Conservation (phyloP, 441 rosid species). For the Lepidium campestre region DNA sequence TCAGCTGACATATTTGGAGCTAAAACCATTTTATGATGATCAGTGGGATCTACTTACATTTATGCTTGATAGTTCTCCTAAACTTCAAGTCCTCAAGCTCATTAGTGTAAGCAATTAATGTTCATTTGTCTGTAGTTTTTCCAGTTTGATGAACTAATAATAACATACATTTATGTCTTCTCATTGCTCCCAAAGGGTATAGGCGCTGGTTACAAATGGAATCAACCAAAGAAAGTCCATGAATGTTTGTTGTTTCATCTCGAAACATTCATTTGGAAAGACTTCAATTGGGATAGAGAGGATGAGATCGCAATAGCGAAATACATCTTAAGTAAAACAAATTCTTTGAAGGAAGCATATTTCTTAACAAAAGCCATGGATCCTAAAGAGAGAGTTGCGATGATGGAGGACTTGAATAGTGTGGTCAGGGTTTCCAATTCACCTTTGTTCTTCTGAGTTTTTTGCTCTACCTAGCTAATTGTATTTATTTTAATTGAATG, state of each 20-base stretch:
- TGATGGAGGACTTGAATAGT: too few relatives aligned
- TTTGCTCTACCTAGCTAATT: too few relatives aligned
- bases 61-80: slow-evolving; percentile 4
- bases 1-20: not conserved
- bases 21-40: not conserved
- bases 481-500: too few relatives aligned
- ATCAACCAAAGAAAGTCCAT: not conserved
- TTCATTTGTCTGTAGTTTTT: not conserved
- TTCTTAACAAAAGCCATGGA: too few relatives aligned
- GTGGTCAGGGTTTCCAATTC: too few relatives aligned
- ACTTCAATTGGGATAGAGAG: not conserved
- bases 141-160: not conserved
- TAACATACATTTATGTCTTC: not conserved
- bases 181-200: not conserved
- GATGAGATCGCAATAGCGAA: too few relatives aligned
- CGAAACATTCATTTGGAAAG: not conserved
- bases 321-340: too few relatives aligned
- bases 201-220: not conserved
- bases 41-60: not conserved
- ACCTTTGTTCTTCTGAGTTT: too few relatives aligned
- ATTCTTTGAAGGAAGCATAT: too few relatives aligned
- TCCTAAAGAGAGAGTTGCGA: too few relatives aligned
- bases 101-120: not conserved
- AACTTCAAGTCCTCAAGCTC: not conserved
- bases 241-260: not conserved